Conservation (phyloP, 2,329 filamentous ascomycete genomes). For the Myriosclerotinia scirpicola region DNA sequence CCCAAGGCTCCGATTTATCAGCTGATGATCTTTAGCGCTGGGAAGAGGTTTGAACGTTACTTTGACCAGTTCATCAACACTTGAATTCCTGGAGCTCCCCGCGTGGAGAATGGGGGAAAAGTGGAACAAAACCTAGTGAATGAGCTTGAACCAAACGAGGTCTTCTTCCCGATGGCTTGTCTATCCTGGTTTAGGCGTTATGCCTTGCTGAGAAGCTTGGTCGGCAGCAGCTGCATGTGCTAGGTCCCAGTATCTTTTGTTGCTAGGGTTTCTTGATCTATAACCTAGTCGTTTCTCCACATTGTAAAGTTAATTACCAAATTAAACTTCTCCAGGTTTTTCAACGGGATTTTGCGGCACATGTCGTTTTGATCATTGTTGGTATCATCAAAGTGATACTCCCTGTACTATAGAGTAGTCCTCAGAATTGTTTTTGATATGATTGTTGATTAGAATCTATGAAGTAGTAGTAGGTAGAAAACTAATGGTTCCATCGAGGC, state of each 20-base stretch:
- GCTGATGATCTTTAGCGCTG: conserved; percentile 17
- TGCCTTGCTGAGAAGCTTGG: background rate
- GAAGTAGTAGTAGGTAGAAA: too few species aligned
- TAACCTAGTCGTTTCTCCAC: background rate
- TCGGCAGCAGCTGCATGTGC: background rate
- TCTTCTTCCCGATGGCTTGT: background rate
- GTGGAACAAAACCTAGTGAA: conserved; percentile 9
- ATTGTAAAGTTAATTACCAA: background rate
- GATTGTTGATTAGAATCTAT: too few species aligned
- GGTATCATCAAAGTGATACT: too few species aligned
- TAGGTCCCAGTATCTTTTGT: background rate
- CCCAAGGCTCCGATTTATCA: conserved; percentile 4
- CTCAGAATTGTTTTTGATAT: too few species aligned
- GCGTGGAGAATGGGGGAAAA: conserved; percentile 11
- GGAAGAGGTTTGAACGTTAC: background rate
- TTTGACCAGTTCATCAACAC: background rate
- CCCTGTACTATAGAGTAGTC: too few species aligned
- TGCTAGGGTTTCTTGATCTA: background rate
- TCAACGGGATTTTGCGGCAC: too few species aligned
- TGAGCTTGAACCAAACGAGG: background rate
- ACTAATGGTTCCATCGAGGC: too few species aligned
- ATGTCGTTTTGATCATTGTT: too few species aligned
- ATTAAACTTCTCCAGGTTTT: background rate
- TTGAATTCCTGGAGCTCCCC: conserved; percentile 7
- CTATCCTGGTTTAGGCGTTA: background rate